Evolutionary conservation across 2,329 filamentous ascomycete genomes (phyloP).

Genomic region (Metarhizium anisopliae): DNA sequence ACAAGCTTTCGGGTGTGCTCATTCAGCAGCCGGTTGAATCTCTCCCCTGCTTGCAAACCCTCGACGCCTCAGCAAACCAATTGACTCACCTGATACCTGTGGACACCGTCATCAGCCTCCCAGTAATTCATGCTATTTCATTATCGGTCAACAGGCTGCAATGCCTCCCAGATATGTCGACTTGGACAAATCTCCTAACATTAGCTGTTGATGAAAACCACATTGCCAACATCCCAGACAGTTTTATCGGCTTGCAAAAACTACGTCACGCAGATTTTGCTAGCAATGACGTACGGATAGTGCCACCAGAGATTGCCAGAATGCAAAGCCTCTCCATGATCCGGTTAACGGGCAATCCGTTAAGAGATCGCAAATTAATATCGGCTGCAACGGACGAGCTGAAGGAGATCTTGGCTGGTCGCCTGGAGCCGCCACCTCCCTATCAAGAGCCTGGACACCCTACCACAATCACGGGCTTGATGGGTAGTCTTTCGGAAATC

Average conservation of each 20-base stretch:
- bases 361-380: constrained; percentile 79
- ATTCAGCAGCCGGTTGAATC: constrained; percentile 52
- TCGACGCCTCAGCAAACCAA: constrained; percentile 73
- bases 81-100: constrained; percentile 45
- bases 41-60: constrained; percentile 57
- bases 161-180: constrained; percentile 61
- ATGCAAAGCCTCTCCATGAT: constrained; percentile 74
- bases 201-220: constrained; percentile 76
- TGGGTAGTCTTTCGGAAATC: constrained; percentile 24
- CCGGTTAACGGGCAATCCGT: constrained; percentile 77
- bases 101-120: constrained; percentile 47
- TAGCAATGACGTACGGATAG: constrained; percentile 67
- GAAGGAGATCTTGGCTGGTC: constrained; percentile 61
- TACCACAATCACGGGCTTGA: constrained; percentile 11
- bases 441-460: constrained; percentile 24
- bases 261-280: constrained; percentile 75
- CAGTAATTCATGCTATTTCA: constrained; percentile 63
- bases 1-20: constrained; percentile 64
- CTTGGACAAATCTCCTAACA: constrained; percentile 64
- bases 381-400: constrained; percentile 73
- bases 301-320: constrained; percentile 67
- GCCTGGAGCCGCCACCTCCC: constrained; percentile 50
- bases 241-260: constrained; percentile 58
- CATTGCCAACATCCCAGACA: constrained; percentile 65
- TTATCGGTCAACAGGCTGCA: constrained; percentile 76